Base-by-base conservation (phyloP, 1,284 basidiomycete genomes). In the Cryptococcus sp. region DNA sequence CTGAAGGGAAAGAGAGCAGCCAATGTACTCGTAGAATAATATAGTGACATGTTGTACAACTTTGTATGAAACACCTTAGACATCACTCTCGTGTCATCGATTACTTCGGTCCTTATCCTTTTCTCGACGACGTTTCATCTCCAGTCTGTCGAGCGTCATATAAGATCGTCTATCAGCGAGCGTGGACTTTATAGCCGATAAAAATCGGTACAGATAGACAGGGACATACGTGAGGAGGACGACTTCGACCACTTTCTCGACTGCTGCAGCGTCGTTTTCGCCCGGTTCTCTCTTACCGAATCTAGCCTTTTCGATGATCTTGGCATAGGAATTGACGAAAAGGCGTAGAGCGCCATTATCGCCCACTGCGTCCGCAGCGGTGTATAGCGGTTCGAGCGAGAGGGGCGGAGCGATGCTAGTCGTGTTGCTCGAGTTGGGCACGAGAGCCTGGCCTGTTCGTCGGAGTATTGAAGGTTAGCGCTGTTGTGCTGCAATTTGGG, bases 271-370 rank as follows among this genome's bases (percentile, higher is more conserved):
- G 73, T 92, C 89, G 47, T 78, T 80, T 72, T 89, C 87, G 0
- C 81, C 83, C 29, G 87, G 85, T 65, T 89, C 88, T 48, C 80
- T 76, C 3, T 81, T 79, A 0, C 84, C 83, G 62, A 86, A 86
- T 34, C 87, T 81, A 22, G 86, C 89, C n/a, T 88, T 80, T 67
- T 91, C 88, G 45, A 93, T 83, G 1, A 86, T 86, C 46, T 85
- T 84, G 61, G 88, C 87, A 68, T 89, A 92, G 62, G 87, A 66
- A 85, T 77, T 89, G 85, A 92, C 81, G 0, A 89, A 88, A 3
- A 85, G 74, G 25, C 89, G 83, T 71, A 74, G 43, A 0, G 68
- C 61, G 39, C 65, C 62, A 37, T 59, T 60, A 53, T 67, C 61
- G 50, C 85, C 89, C 85, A 55, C 22, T 8, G 46, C 39, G 46